Base-by-base conservation (phyloP, 768 basidiomycete species). In the Phylloporus scabripes region DNA sequence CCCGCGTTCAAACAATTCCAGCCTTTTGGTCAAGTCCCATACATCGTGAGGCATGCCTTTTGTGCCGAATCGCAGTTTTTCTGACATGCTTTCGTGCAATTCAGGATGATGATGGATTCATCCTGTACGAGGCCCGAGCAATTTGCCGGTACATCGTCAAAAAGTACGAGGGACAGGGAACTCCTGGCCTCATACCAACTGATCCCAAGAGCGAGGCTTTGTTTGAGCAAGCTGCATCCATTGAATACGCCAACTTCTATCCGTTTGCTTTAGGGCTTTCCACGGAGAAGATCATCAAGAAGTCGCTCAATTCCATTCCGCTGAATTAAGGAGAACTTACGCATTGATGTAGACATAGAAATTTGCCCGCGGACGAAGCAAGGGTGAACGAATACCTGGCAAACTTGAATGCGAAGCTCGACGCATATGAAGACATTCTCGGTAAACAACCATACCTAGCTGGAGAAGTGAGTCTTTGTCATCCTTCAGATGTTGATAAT, bases 341-440 rank as follows among this genome's bases (percentile, higher is more conserved):
- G 7, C 21, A n/a, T 46, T 40, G 17, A 10, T 23, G 21, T 33
- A 60, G 53, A 24, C 47, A 53, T n/a, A 36, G 15, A 31, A 29
- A 31, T 8, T 15, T 56, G 7, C 52, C 48, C 1, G 28, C 38
- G 7, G 61, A 70, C 6, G 59, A 64, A 39, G 54, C 51, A 2
- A 51, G 54, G 36, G 49, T 73, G 18, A 56, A 55, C 1, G 51
- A 56, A 24, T 54, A 57, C 24, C 36, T 67, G 4, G 39, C 37
- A 1, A 54, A 54, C 9, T 59, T 78, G 15, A 64, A 64, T 1
- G 57, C 53, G 4, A 76, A 71, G 40, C 69, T 84, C 4, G 73
- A 77, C 15, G 76, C 57, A 4, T 83, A 82, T 52, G 74, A 83
- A 9, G 57, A 53, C 14, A 77, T 85, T 33, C 68, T 83, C 14